Base-by-base conservation (phyloP, 768 basidiomycete species). In the Rhodotorula diobovata region DNA sequence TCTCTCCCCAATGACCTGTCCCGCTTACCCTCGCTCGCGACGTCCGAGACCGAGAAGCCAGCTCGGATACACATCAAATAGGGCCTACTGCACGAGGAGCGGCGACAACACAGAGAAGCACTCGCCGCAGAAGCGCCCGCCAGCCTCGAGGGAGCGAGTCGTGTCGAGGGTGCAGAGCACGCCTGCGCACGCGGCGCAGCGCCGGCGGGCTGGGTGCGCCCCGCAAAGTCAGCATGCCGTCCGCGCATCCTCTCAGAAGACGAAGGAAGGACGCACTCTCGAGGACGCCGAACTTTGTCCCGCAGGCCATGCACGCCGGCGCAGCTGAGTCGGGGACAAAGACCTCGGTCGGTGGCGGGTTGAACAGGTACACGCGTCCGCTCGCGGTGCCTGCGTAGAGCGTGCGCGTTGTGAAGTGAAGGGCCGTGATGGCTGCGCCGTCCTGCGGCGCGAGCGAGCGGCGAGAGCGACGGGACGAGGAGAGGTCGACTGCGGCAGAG, bases 231-330 rank as follows among this genome's bases (percentile, higher is more conserved):
- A n/a, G 12, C 20, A 25, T 8, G n/a, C 4, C 15, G 25, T 11
- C 30, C 21, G 32, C 34, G 21, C n/a, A n/a, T n/a, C n/a, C n/a
- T n/a, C n/a, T n/a, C n/a, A 45, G 32, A 25, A 9, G 21, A 12
- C 30, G 16, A 15, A 62, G 41, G 41, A 2, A 18, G 6, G 41
- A 46, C 61, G 48, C 62, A 63, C 62, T 30, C n/a, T 67, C 66
- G 18, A 67, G 50, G 14, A 67, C 9, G 7, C 50, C 12, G 66
- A 67, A 67, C 59, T 35, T 41, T 14, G 15, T 28, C 32, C 25
- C 23, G 51, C 66, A 67, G 1, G 28, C 37, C 66, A 67, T 67
- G 51, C 66, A 67, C 21, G 18, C 30, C 18, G n/a, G 6, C 16
- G 50, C 0, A 6, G 28, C 39, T 16, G 56, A 41, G 32, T 67